These are phyloP conservation scores for Penicillium sp. DNA, from an alignment of 2,329 filamentous ascomycete genomes.

Conservation along the genomic window DNA sequence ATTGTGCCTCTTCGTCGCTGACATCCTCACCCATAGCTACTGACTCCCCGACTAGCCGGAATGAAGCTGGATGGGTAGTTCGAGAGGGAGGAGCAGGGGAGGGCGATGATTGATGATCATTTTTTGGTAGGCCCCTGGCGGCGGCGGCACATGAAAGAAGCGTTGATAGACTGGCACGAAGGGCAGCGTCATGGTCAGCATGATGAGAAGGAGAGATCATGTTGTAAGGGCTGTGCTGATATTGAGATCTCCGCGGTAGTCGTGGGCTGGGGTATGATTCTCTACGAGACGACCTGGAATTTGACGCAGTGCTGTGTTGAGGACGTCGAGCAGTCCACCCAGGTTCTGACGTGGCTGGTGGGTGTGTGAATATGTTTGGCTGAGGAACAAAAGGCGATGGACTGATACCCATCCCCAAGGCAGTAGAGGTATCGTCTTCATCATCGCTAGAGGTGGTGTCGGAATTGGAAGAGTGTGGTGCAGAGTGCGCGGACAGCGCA, in stretches of 20 bases:
- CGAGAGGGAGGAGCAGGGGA: slow-evolving; percentile 24
- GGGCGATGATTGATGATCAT: slow-evolving; percentile 31
- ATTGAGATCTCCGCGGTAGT: slow-evolving; percentile 34
- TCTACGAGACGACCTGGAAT: slow-evolving; percentile 36
- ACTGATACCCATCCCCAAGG: slow-evolving; percentile 63
- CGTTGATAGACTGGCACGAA: slow-evolving; percentile 90
- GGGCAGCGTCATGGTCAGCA: slow-evolving; percentile 85
- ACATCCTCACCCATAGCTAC: slow-evolving; percentile 50
- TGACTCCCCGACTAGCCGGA: slow-evolving; percentile 60
- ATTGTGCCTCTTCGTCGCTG: slow-evolving; percentile 23
- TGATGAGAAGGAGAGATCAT: slow-evolving; percentile 72
- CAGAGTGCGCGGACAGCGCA: slow-evolving; percentile 24
- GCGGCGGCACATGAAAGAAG: slow-evolving; percentile 92
- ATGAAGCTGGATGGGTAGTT: slow-evolving; percentile 47
- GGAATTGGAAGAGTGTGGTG: slow-evolving; percentile 26
- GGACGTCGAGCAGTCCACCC: slow-evolving; percentile 45
- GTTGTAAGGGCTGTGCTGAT: slow-evolving; percentile 58
- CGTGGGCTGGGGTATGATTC: slow-evolving; percentile 38
- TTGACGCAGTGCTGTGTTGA: slow-evolving; percentile 46
- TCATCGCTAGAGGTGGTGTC: slow-evolving; percentile 47
- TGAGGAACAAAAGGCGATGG: slow-evolving; percentile 68
- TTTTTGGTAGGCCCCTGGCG: slow-evolving; percentile 73
- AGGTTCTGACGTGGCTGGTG: slow-evolving; percentile 55
- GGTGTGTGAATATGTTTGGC: slow-evolving; percentile 88
- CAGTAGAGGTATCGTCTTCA: slow-evolving; percentile 76